phyloP scores from a whole-genome alignment of 208 protist genomes.

The Trichomonas vaginalis region DNA sequence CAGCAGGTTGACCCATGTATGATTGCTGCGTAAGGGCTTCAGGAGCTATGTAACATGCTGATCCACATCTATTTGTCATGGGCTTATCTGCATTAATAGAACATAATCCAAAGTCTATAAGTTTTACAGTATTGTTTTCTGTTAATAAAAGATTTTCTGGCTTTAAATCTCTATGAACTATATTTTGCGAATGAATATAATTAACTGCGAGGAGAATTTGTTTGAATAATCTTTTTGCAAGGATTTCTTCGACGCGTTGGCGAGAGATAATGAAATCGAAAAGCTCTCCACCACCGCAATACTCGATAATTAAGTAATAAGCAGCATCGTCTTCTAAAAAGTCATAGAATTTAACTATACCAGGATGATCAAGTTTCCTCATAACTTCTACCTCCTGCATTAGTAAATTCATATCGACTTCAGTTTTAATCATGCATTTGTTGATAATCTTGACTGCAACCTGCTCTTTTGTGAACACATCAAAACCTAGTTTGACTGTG shows the following conservation, averaged over 20 bases:
- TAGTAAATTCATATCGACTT: neutral
- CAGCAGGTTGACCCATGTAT: neutral
- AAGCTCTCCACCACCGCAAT: neutral
- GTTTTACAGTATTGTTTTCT: neutral
- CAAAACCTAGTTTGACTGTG: neutral
- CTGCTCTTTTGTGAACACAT: neutral
- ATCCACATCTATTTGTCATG: neutral
- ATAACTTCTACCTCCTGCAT: neutral
- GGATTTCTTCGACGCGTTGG: neutral
- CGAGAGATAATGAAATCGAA: neutral
- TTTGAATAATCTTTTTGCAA: neutral
- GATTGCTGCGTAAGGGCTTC: neutral
- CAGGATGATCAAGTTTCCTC: neutral
- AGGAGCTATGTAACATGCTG: neutral
- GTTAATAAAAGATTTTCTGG: neutral
- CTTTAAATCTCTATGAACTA: slow-evolving; percentile 2
- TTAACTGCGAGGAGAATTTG: neutral
- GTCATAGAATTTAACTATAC: slow-evolving; percentile 6
- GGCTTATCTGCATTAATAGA: neutral
- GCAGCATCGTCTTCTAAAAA: neutral
- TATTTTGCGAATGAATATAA: neutral
- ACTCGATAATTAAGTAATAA: neutral
- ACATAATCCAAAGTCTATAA: neutral
- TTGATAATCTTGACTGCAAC: neutral
- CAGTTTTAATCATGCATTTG: neutral